Conservation (phyloP, 2,329 filamentous ascomycete genomes). For the Thielaviopsis punctulata region DNA sequence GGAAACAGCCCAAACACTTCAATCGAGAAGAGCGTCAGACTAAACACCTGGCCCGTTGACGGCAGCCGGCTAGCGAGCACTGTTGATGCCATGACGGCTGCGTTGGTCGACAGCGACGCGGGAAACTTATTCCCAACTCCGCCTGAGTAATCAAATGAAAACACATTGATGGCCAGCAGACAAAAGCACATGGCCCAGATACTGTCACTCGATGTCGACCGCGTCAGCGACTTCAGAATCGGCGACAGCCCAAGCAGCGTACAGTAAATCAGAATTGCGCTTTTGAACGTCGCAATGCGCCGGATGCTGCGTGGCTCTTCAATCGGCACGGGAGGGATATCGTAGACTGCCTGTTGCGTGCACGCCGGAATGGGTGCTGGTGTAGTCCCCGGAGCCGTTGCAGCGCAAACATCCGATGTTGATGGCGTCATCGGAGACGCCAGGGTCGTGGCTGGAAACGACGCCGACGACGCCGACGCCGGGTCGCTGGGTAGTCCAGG, state of each 20-base stretch:
- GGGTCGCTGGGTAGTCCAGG: conserved; percentile 31
- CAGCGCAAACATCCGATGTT: conserved; percentile 13
- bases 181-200: conserved; percentile 96
- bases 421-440: conserved; percentile 24
- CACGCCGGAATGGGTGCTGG: conserved; percentile 11
- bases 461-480: not conserved
- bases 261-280: conserved; percentile 80
- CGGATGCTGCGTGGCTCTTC: conserved; percentile 29
- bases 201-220: conserved; percentile 78
- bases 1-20: conserved; percentile 95
- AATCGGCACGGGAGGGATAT: conserved; percentile 17
- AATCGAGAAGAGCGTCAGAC: conserved; percentile 85
- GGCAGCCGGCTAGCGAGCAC: conserved; percentile 81
- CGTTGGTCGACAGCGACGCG: conserved; percentile 74
- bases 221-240: conserved; percentile 90
- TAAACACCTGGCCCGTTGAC: conserved; percentile 87
- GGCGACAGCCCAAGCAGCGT: conserved; percentile 82
- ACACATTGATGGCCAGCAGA: conserved; percentile 87
- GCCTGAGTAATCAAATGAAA: conserved; percentile 92
- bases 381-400: conserved; percentile 12
- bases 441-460: conserved; percentile 33
- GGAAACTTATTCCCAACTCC: conserved; percentile 46
- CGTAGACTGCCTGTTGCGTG: conserved; percentile 14
- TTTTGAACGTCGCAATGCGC: conserved; percentile 69
- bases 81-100: conserved; percentile 88